Conservation (phyloP, 192 early-diverging fungal genomes). For the Entomortierella lignicola region DNA sequence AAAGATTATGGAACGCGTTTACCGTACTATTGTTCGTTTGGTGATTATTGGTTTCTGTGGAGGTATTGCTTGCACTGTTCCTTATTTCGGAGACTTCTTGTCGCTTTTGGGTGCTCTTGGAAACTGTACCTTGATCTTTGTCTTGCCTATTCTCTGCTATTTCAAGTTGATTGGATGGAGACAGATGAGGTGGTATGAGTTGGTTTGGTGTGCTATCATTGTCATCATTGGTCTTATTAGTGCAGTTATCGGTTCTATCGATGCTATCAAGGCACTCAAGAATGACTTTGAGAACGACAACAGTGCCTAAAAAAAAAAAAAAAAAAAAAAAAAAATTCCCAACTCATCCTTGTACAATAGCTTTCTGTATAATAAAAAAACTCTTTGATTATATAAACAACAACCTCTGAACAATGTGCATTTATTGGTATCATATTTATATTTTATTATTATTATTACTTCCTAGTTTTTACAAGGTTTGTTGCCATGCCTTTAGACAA, state of each 20-base stretch:
- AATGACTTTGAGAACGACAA: constrained; percentile 44
- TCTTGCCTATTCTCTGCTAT: constrained; percentile 84
- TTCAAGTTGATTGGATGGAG: constrained; percentile 77
- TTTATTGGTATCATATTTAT: too few relatives aligned
- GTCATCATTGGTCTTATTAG: constrained; percentile 71
- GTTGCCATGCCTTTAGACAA: constrained; percentile 28
- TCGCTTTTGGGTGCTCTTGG: constrained; percentile 86
- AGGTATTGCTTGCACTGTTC: constrained; percentile 73
- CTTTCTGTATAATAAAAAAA: constrained; percentile 7
- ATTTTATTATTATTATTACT: not conserved
- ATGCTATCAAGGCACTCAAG: constrained; percentile 70
- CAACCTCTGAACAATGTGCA: too few relatives aligned
- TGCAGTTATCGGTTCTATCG: constrained; percentile 72
- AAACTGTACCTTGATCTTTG: constrained; percentile 85
- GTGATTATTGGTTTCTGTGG: constrained; percentile 65
- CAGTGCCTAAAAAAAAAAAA: not conserved
- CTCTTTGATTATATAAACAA: too few relatives aligned
- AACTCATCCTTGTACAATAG: not conserved
- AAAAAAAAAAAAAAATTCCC: not conserved
- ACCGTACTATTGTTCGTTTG: constrained; percentile 67
- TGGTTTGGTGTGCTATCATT: constrained; percentile 64
- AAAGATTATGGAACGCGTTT: constrained; percentile 61
- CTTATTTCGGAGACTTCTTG: constrained; percentile 85
- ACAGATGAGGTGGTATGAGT: constrained; percentile 58
- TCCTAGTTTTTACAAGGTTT: not conserved